Evolutionary conservation across 176 grass and related monocot species (phyloP), one percentile per base, ranked within the genome.

Genomic region (Carex kokanica): DNA sequence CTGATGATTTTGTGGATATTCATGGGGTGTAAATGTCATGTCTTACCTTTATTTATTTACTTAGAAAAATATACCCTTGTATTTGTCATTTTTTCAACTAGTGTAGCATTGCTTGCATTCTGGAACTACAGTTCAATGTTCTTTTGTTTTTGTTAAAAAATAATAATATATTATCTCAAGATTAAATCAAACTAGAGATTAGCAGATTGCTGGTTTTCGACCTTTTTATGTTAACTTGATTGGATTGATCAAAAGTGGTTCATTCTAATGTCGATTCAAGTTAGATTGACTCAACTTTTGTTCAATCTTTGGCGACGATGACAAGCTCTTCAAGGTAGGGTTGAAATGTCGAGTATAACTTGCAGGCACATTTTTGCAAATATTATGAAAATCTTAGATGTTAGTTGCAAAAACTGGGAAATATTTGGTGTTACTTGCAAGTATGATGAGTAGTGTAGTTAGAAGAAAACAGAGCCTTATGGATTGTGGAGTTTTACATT

Each of bases 331-430:
- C 64, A 45, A 43, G 67, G 34, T 41, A 43, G 36, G 17, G 15
- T 18, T 31, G 14, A 27, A 77, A 24, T 17, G 5, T 77, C 14
- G 29, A 77, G 20, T 77, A 12, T 53, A 77, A 54, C 23, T 29
- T 54, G 2, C 23, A 56, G 73, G 6, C 25, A 78, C 11, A 31
- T 45, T 24, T 24, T 72, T 43, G 9, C 24, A 55, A 31, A 78
- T 78, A 56, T 32, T 31, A 56, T 8, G 23, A 31, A 32, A 55
- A 55, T 78, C 23, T 78, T 16, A 52, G 64, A 67, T 36, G 14
- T 67, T 78, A 77, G 49, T 25, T 78, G 47, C 73, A 78, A 56
- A 74, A 78, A 17, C 73, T 55, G 51, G 18, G 73, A 31, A 78
- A 31, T 56, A 5, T 78, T 9, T 49, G 24, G 24, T 56, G 25